These are phyloP conservation scores for Domatiomyces catenatus DNA, from an alignment of 2,329 filamentous ascomycete genomes.

Conservation along the genomic window DNA sequence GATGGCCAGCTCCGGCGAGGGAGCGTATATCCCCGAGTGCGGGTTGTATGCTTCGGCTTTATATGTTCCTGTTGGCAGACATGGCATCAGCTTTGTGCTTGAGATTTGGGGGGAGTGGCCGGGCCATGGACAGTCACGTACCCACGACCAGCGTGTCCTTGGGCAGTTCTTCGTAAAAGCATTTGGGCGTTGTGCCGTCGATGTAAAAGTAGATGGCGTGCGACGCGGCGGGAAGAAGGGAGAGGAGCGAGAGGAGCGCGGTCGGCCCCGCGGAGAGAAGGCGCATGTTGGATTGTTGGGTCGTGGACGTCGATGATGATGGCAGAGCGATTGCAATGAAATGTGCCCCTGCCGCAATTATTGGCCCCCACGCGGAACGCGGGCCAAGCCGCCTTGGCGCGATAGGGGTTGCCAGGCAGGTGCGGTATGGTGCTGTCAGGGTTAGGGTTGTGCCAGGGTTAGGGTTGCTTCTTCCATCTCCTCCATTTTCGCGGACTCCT, in stretches of 20 bases:
- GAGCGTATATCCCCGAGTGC: constrained; percentile 48
- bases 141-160: constrained; percentile 94
- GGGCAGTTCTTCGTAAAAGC: constrained; percentile 95
- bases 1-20: constrained; percentile 63
- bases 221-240: constrained; percentile 39
- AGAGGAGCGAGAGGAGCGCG: constrained; percentile 16
- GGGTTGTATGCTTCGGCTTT: constrained; percentile 71
- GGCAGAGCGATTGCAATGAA: not conserved
- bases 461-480: not conserved
- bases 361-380: not conserved
- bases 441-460: not conserved
- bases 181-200: constrained; percentile 71
- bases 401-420: too few species aligned
- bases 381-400: not conserved
- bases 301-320: not conserved
- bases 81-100: not conserved
- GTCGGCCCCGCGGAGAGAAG: constrained; percentile 6
- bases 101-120: not conserved
- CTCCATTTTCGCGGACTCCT: not conserved
- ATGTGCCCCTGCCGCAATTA: not conserved
- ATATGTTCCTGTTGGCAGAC: constrained; percentile 54
- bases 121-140: constrained; percentile 26
- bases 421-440: too few species aligned
- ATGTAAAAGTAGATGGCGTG: constrained; percentile 93
- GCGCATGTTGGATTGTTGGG: constrained; percentile 6